Evolutionary conservation across 148 eudicot genomes (phyloP).

Genomic region (Vaccinium darrowii): DNA sequence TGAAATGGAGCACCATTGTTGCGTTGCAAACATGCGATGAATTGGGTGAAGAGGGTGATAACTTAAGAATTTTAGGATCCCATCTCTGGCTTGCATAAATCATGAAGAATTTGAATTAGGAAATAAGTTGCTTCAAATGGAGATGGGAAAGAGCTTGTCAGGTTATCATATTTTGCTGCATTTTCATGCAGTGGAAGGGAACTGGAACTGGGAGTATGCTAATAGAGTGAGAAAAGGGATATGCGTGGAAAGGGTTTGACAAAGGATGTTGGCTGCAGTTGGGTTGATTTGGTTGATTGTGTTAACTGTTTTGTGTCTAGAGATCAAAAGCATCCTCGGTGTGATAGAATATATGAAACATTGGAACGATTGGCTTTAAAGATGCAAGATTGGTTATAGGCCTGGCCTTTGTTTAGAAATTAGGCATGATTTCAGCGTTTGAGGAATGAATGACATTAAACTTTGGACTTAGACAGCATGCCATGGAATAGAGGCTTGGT

Average conservation of each 20-base stretch:
- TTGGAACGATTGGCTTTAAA: constrained; percentile 41
- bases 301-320: constrained; percentile 26
- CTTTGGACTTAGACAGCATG: not conserved
- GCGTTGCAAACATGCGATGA: constrained; percentile 76
- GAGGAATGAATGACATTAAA: constrained; percentile 1
- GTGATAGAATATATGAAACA: constrained; percentile 44
- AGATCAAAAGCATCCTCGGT: constrained; percentile 55
- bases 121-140: constrained; percentile 52
- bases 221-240: constrained; percentile 60
- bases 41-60: constrained; percentile 56
- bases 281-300: constrained; percentile 66
- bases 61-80: constrained; percentile 79
- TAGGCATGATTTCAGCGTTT: not conserved
- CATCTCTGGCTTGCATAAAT: constrained; percentile 67
- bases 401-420: not conserved
- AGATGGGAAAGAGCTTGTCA: constrained; percentile 32
- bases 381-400: constrained; percentile 40
- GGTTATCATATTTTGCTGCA: constrained; percentile 69
- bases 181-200: constrained; percentile 80
- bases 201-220: constrained; percentile 53
- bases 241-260: constrained; percentile 62
- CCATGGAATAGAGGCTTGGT: not conserved
- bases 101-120: constrained; percentile 68
- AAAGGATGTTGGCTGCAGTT: constrained; percentile 76
- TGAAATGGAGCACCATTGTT: constrained; percentile 61